Evolutionary conservation across 805 yeast species (phyloP), one percentile per base, ranked within the genome.

Genomic region (Saccharomycopsis sp.): DNA sequence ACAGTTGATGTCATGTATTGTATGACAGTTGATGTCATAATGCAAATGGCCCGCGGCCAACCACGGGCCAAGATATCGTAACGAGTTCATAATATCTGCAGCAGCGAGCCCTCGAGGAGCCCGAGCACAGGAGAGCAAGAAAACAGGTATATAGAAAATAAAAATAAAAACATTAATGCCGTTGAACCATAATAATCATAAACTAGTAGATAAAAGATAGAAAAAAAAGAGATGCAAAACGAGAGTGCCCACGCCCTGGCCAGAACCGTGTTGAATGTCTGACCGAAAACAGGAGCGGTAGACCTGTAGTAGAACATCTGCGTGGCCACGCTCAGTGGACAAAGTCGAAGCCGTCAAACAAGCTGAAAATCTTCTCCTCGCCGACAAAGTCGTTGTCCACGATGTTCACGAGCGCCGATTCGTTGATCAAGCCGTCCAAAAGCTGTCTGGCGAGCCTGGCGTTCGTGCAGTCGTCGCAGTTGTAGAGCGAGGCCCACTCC

Each of bases 351-450:
- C 16, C 75, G 47, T 76, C 70, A 63, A 87, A 78, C 59, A 85
- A 71, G 9, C 71, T 64, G 69, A 84, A 85, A 62, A 87, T 84
- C 60, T 79, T 77, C 51, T 78, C 77, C 62, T 82, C 79, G 55
- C 81, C 80, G 51, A 81, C 75, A 61, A 69, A 92, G 67, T 91
- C 91, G 70, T 92, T 92, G 73, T 91, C 95, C 58, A 92, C 97
- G 66, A 92, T 81, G 71, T 91, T 91, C 64, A 92, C 86, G 66
- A 92, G 78, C 47, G 84, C 83, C 73, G 81, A 92, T 55, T 81
- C 80, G 52, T 81, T 71, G 55, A 83, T 75, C 53, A 87, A 69
- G 2, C 67, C 64, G 53, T 73, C 66, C 62, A 85, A 68, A 56
- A 85, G 75, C 18, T 70, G 63, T 16, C 75, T 65, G 37, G 83